Conservation (phyloP, 2,329 filamentous ascomycete species). For the Fusarium beomiforme region DNA sequence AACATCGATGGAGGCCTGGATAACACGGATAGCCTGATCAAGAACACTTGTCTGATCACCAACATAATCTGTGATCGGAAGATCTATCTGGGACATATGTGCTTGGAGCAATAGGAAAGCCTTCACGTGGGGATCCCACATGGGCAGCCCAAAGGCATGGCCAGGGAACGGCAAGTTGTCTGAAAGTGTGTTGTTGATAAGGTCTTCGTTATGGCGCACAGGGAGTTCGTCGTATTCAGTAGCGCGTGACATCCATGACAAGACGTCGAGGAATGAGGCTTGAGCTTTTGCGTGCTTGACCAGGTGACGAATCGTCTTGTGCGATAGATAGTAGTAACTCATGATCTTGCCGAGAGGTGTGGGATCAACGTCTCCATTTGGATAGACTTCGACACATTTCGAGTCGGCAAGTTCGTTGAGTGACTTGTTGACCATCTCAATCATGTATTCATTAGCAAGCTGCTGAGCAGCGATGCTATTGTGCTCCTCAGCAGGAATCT, state of each 20-base stretch:
- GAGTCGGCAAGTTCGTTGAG: conserved; percentile 84
- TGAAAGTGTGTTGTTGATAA: conserved; percentile 92
- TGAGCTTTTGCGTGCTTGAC: conserved; percentile 78
- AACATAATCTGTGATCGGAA: conserved; percentile 97
- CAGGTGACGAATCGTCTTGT: conserved; percentile 91
- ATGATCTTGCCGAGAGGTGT: conserved; percentile 97
- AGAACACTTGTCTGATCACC: conserved; percentile 91
- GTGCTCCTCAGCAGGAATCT: conserved; percentile 92
- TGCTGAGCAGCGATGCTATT: conserved; percentile 87
- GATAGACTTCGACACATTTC: conserved; percentile 82
- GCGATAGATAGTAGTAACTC: conserved; percentile 98
- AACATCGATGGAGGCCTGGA: conserved; percentile 94
- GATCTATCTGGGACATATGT: conserved; percentile 90
- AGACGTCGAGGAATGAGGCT: conserved; percentile 81
- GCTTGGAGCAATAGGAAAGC: conserved; percentile 93
- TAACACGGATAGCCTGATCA: conserved; percentile 95
- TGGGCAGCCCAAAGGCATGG: conserved; percentile 75
- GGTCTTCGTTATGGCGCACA: conserved; percentile 96
- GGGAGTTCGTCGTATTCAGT: conserved; percentile 98
- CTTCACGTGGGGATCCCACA: conserved; percentile 99
- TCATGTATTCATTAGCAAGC: conserved; percentile 93
- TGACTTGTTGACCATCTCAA: conserved; percentile 89
- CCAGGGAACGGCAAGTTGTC: conserved; percentile 76
- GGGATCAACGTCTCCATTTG: conserved; percentile 88
- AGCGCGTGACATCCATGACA: conserved; percentile 92